Evolutionary conservation across 2,329 filamentous ascomycete species (phyloP).

Genomic region (Pyrenophora graminea): DNA sequence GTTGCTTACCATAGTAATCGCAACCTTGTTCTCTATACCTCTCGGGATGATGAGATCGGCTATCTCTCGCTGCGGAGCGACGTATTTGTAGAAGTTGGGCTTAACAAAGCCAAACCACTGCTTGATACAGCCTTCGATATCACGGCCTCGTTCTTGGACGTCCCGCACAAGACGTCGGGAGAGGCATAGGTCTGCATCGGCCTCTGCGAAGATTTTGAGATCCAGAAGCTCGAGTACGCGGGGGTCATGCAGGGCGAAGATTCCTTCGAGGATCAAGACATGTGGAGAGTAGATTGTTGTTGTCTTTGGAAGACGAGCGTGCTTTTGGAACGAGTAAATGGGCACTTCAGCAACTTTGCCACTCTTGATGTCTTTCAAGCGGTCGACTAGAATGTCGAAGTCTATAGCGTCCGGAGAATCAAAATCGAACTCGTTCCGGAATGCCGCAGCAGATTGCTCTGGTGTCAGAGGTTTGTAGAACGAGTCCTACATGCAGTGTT

Average conservation of each 20-base stretch:
- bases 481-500: conserved; percentile 69
- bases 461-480: conserved; percentile 90
- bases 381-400: conserved; percentile 84
- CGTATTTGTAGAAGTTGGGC: conserved; percentile 92
- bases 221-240: conserved; percentile 85
- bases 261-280: conserved; percentile 92
- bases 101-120: conserved; percentile 98
- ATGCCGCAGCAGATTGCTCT: conserved; percentile 79
- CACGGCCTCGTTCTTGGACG: conserved; percentile 83
- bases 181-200: conserved; percentile 90
- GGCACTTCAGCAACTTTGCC: conserved; percentile 90
- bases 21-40: conserved; percentile 91
- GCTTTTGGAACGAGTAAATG: conserved; percentile 92
- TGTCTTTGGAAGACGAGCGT: conserved; percentile 76
- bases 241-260: conserved; percentile 89
- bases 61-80: conserved; percentile 86
- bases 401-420: conserved; percentile 93
- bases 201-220: conserved; percentile 96
- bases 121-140: conserved; percentile 94
- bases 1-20: conserved; percentile 92
- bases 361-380: conserved; percentile 81
- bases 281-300: conserved; percentile 95
- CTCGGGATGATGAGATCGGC: conserved; percentile 95
- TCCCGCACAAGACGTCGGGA: conserved; percentile 74
- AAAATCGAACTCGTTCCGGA: conserved; percentile 92